phyloP scores from a whole-genome alignment of 257 asterid species.

The Capsicum pubescens region DNA sequence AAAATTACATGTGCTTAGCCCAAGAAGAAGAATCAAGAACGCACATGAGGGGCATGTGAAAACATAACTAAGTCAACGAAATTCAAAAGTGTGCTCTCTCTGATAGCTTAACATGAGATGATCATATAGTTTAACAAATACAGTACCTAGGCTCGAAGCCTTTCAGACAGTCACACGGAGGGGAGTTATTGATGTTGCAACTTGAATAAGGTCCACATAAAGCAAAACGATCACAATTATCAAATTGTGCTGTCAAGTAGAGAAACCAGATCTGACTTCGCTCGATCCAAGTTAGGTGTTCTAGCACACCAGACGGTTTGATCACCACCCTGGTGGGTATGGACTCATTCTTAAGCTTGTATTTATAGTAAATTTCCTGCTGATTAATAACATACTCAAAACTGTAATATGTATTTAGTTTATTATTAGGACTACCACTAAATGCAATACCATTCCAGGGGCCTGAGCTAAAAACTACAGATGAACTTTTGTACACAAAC shows the following conservation, averaged over 20 bases:
- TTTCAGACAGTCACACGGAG: conserved; percentile 39
- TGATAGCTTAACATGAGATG: neutral
- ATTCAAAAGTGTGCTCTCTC: conserved; percentile 28
- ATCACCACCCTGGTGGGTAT: conserved; percentile 28
- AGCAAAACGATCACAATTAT: conserved; percentile 41
- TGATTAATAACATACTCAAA: neutral
- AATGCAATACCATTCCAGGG: conserved; percentile 33
- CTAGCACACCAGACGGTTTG: neutral
- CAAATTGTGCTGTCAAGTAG: conserved; percentile 34
- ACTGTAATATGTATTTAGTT: neutral
- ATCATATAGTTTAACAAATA: conserved; percentile 19
- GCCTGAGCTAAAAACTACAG: conserved; percentile 15
- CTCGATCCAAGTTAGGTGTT: conserved; percentile 33
- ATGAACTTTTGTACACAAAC: neutral
- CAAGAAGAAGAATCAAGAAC: neutral
- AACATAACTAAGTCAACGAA: conserved; percentile 13
- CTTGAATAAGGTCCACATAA: conserved; percentile 40
- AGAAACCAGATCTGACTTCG: conserved; percentile 37
- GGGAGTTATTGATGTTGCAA: conserved; percentile 29
- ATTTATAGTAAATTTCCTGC: conserved; percentile 26
- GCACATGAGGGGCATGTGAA: neutral
- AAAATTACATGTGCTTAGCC: neutral
- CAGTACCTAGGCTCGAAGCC: conserved; percentile 39
- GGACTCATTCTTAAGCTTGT: neutral
- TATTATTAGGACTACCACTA: neutral